Evolutionary conservation across 768 basidiomycete genomes (phyloP), one percentile per base, ranked within the genome.

Genomic region (Lepiota venenata): DNA sequence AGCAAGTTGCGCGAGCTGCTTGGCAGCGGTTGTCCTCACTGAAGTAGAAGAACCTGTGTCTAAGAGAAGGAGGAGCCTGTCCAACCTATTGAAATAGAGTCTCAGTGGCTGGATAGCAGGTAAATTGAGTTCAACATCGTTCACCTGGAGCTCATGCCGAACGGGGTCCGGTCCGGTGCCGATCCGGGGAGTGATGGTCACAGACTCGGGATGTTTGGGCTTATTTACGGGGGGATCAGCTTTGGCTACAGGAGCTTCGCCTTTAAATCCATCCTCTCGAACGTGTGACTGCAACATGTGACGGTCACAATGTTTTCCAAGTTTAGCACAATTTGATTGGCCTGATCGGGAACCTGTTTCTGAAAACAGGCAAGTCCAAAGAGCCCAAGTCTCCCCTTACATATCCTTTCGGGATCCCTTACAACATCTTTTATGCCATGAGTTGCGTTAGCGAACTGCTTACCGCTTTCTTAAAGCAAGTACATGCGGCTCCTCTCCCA

Each of bases 1-100:
- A 0, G 93, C 93, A 49, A 99, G 77, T 58, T 95, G 91, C 0
- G 94, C 94, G 42, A 99, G 78, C 68, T 99, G 97, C 64, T 93
- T 94, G 4, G 95, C 95, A 0, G 97, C 96, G n/a, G 97, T 97
- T 58, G 85, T 85, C 66, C 95, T 83, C 60, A 99, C 88, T 47
- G 89, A 88, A 39, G 81, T 71, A 2, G 93, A 93, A 11, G 96
- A 95, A 42, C 97, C 97, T 36, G 93, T 94, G 69, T 98, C 95
- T 58, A 99, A 83, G 42, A 99, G 81, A 63, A 92, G 81, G 68
- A 99, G 86, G 75, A 99, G 88, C 71, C 97, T 87, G 81, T 98
- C 97, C 76, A 98, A 85, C 77, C 95, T 96, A 63, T 4, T 50
- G 38, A 12, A 45, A n/a, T 29, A 3, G 18, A 20, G 5, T n/a